Conservation (phyloP, 1,284 basidiomycete genomes). For the Malassezia nana region DNA sequence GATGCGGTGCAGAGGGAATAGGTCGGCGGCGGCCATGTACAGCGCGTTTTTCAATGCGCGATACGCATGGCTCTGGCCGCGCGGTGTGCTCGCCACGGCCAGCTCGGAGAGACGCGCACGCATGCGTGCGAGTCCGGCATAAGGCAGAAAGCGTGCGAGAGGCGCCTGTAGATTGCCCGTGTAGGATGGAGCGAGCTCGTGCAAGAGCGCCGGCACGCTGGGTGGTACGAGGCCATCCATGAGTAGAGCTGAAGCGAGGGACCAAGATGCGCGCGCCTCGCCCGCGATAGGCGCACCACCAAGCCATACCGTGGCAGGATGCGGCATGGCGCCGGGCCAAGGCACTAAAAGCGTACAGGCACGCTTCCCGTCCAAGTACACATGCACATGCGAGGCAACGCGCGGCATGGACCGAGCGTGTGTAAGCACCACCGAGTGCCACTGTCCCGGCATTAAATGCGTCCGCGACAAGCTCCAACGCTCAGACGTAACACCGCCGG, state of each 20-base stretch:
- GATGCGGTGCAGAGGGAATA: conserved; percentile 25
- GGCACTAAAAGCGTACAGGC: conserved; percentile 12
- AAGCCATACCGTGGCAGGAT: conserved; percentile 19
- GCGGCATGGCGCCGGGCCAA: conserved; percentile 25
- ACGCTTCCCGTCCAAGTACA: conserved; percentile 33
- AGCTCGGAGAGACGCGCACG: conserved; percentile 31
- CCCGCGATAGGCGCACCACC: background rate
- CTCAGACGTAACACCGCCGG: conserved; percentile 8
- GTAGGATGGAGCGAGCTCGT: conserved; percentile 29
- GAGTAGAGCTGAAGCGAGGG: conserved; percentile 29
- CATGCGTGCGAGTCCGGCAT: conserved; percentile 29
- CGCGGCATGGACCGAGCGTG: conserved; percentile 26
- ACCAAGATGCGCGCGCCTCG: conserved; percentile 20
- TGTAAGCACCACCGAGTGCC: conserved; percentile 30
- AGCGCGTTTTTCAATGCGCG: conserved; percentile 31
- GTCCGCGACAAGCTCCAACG: conserved; percentile 5
- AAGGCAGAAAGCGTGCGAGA: conserved; percentile 37
- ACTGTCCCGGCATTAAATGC: conserved; percentile 12
- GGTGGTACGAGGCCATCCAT: conserved; percentile 28
- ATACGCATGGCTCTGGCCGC: conserved; percentile 20
- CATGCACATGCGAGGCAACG: conserved; percentile 23
- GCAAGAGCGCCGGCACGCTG: conserved; percentile 31
- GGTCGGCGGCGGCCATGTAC: conserved; percentile 21
- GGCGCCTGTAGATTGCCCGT: conserved; percentile 34
- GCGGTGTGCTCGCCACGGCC: conserved; percentile 10